These are phyloP conservation scores for Acacia melanoxylon DNA, from an alignment of 306 rosid species.

Conservation along the genomic window DNA sequence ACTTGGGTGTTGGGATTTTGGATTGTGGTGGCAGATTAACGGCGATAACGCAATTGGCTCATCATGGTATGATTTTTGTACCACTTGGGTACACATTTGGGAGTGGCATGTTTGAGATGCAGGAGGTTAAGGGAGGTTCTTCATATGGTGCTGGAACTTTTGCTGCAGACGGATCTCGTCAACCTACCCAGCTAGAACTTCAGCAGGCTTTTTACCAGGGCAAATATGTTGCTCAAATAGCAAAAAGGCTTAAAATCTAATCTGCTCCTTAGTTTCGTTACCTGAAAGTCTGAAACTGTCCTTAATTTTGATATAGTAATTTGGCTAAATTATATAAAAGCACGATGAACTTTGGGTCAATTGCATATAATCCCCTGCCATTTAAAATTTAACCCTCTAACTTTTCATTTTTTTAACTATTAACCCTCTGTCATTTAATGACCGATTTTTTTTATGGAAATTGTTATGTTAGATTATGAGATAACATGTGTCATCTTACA, in stretches of 20 bases:
- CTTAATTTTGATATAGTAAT: too few species aligned
- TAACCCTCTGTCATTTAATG: too few species aligned
- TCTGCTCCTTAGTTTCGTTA: neutral
- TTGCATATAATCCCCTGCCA: too few species aligned
- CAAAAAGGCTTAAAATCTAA: constrained; percentile 70
- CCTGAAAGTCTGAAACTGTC: neutral
- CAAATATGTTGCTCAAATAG: constrained; percentile 65
- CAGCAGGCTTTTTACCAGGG: constrained; percentile 89
- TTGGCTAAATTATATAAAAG: too few species aligned
- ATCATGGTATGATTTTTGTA: constrained; percentile 92
- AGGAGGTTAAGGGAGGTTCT: constrained; percentile 86
- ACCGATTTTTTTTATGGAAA: too few species aligned
- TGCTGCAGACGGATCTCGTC: constrained; percentile 86
- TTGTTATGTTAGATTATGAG: too few species aligned
- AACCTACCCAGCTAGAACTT: constrained; percentile 79
- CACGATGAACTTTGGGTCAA: too few species aligned
- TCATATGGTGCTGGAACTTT: constrained; percentile 91
- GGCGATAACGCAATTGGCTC: constrained; percentile 83
- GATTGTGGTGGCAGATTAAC: constrained; percentile 54
- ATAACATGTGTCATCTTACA: too few species aligned
- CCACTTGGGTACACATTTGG: constrained; percentile 93
- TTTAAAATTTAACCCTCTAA: too few species aligned
- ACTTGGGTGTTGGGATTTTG: neutral
- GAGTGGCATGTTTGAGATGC: constrained; percentile 80
- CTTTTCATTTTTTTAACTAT: too few species aligned